Base-by-base conservation (phyloP, 305 asterid species). In the Coffea humblotiana region DNA sequence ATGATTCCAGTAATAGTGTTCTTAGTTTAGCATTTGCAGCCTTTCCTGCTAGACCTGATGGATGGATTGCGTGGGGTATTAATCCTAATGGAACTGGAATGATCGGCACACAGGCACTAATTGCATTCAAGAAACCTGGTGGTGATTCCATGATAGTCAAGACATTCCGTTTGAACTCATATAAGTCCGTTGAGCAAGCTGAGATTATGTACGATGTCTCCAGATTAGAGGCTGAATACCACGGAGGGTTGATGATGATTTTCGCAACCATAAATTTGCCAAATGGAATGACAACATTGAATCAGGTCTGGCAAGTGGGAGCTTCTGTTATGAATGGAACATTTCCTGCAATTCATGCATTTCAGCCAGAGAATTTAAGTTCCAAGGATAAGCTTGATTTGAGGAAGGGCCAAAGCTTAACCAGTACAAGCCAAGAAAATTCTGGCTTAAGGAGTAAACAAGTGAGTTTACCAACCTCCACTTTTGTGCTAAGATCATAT, bases 301-400 rank as follows among this genome's bases (percentile, higher is more conserved):
- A 80, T 65, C 83, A 80, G 48, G 83, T 73, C 11, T 80, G 83
- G 83, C 79, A 80, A 16, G 77, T 64, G 19, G 83, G 83, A 13
- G 40, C 74, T 23, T 80, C 58, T 23, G 79, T 74, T 47, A 37
- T 76, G 29, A 79, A 79, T 76, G 83, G 83, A 1, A 54, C 66
- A 75, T 82, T 78, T 70, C 86, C 86, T 15, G 86, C 65, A 40
- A 75, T 75, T 63, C 83, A 83, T 76, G 81, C 82, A 14, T 83
- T 83, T 67, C 78, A 64, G 71, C 67, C 81, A n/a, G 83, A 79
- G 45, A 83, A 83, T 76, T 51, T 79, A 64, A 79, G 60, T 64
- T 83, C 90, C 0, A 80, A 79, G 27, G 81, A 87, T 11, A 79
- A 71, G 51, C 74, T 85, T 70, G 83, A 85, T 78, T 81, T 85